These are phyloP conservation scores for Claviceps africana DNA, from an alignment of 2,329 filamentous ascomycete genomes.

Conservation along the genomic window DNA sequence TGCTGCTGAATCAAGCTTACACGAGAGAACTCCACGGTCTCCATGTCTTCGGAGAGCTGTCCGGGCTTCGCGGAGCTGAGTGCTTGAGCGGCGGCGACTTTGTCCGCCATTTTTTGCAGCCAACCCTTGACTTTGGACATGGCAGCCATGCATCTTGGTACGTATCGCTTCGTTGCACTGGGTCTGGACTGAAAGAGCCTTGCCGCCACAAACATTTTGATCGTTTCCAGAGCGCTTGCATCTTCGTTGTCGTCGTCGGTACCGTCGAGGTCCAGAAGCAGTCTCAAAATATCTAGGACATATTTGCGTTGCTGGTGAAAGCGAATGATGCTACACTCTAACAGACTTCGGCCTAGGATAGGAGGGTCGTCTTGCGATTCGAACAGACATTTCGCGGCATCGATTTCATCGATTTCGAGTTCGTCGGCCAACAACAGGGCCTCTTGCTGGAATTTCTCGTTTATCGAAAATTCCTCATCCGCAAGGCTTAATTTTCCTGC, in stretches of 20 bases:
- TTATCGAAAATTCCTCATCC: slow-evolving; percentile 64
- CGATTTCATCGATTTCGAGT: slow-evolving; percentile 77
- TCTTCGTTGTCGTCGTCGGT: slow-evolving; percentile 39
- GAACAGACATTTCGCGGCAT: slow-evolving; percentile 64
- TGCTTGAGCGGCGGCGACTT: slow-evolving; percentile 59
- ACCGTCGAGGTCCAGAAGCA: slow-evolving; percentile 56
- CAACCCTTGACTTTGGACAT: slow-evolving; percentile 67
- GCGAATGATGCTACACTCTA: slow-evolving; percentile 68
- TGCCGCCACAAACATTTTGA: slow-evolving; percentile 22
- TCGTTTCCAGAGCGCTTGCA: slow-evolving; percentile 16
- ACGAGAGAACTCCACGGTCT: slow-evolving; percentile 69
- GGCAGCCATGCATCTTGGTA: slow-evolving; percentile 58
- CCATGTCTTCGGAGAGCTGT: slow-evolving; percentile 46
- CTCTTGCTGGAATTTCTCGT: slow-evolving; percentile 75
- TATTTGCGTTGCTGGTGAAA: slow-evolving; percentile 80
- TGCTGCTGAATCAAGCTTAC: slow-evolving; percentile 77
- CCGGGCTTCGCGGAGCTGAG: slow-evolving; percentile 49
- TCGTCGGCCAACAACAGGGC: slow-evolving; percentile 73
- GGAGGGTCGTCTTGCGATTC: slow-evolving; percentile 56
- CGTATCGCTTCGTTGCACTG: slow-evolving; percentile 43
- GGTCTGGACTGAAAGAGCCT: slow-evolving; percentile 19
- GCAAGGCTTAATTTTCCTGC: slow-evolving; percentile 63
- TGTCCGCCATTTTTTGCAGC: slow-evolving; percentile 63
- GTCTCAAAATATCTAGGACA: slow-evolving; percentile 67
- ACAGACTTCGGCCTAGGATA: slow-evolving; percentile 55